Base-by-base conservation (phyloP, 768 basidiomycete genomes). In the Pholiota molesta region DNA sequence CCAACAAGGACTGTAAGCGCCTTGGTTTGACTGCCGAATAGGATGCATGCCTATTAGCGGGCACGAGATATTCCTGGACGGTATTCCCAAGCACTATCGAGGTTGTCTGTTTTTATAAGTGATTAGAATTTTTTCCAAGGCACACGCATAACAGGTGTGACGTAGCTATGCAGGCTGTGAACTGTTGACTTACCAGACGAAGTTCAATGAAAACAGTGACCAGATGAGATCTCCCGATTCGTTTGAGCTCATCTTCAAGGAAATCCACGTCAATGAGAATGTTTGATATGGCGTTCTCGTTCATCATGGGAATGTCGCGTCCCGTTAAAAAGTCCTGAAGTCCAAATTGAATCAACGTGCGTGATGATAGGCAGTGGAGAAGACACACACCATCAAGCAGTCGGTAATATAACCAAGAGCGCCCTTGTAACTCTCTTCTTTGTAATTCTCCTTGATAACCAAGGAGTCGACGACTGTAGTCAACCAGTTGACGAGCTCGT, bases 401-500 rank as follows among this genome's bases (percentile, higher is more conserved):
- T 89, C 87, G 0, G 93, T 89, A 60, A 97, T 93, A 69, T 97
- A 94, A 33, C 85, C 80, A n/a, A 97, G 80, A 14, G 97, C 96
- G 47, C 87, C 90, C 64, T 85, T 86, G 73, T 97, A 99, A 10
- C 93, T 94, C 66, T 93, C 88, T 57, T 94, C 91, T 75, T 95
- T 96, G 78, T 94, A 90, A 10, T 78, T 75, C 60, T 95, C 92
- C 59, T 92, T 89, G 76, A 99, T 87, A 62, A 83, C 85, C 66
- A 90, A 87, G 61, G 87, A 94, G 73, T 99, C 97, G 52, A 99
- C 94, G 59, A 97, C 92, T 1, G 96, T 97, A 40, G 91, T 96
- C 56, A 99, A 82, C 92, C 96, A 99, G 72, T 95, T 95, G 72
- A 97, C 86, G 69, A 99, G 85, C 73, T 98, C 97, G 72, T 94